Conservation (phyloP, 345 rosid genomes). For the Moringa oleifera region DNA sequence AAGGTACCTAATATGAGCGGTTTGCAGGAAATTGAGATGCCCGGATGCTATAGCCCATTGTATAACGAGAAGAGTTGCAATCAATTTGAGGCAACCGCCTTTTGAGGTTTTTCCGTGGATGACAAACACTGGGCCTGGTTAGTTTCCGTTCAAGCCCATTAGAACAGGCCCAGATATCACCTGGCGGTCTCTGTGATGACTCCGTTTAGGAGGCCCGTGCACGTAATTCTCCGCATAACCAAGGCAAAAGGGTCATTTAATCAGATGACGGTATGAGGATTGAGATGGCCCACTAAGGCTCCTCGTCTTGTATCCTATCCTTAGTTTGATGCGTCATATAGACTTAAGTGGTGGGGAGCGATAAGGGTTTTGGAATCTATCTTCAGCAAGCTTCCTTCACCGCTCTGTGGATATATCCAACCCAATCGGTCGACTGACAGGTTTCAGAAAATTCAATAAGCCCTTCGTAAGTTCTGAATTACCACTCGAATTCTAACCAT, state of each 20-base stretch:
- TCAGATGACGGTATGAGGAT: constrained; percentile 7
- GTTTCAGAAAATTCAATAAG: background rate
- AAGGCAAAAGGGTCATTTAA: constrained; percentile 4
- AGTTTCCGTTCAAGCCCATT: too few relatives aligned
- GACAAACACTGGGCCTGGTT: too few relatives aligned
- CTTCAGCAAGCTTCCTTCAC: background rate
- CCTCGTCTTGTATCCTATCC: background rate
- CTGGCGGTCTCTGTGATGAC: too few relatives aligned
- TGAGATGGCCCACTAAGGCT: constrained; percentile 22
- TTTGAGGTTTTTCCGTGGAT: too few relatives aligned
- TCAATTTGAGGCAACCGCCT: too few relatives aligned
- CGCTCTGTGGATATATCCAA: background rate
- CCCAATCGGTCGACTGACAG: background rate
- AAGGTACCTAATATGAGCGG: too few relatives aligned
- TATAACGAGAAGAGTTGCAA: too few relatives aligned
- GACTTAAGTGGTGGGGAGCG: background rate
- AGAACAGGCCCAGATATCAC: too few relatives aligned
- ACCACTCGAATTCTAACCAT: background rate
- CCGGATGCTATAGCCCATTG: too few relatives aligned
- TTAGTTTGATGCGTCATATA: background rate
- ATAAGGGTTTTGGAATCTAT: constrained; percentile 4
- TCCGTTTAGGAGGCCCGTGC: too few relatives aligned
- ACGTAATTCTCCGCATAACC: too few relatives aligned
- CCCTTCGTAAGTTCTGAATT: background rate
- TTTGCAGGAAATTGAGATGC: too few relatives aligned